Evolutionary conservation across 768 basidiomycete genomes (phyloP).

Genomic region (Pleurotus cornucopiae): DNA sequence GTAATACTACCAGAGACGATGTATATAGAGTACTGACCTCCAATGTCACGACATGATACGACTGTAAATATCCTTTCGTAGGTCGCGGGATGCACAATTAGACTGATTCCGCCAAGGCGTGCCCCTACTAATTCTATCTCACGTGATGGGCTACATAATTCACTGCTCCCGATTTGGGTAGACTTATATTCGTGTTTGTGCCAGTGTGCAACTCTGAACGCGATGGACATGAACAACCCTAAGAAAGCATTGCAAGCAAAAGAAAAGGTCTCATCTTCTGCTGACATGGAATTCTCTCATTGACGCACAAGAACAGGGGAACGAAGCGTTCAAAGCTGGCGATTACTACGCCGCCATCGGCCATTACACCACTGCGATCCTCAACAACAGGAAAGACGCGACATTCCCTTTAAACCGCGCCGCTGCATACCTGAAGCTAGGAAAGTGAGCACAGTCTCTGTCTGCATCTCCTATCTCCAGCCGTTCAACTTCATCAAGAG

Average conservation of each 20-base stretch:
- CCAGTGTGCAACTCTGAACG: too few relatives aligned
- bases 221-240: background rate
- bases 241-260: constrained; percentile 1
- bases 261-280: background rate
- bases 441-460: constrained; percentile 66
- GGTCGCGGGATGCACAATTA: too few relatives aligned
- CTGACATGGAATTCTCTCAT: background rate
- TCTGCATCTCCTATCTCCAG: constrained; percentile 9
- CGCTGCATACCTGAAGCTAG: constrained; percentile 89
- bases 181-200: too few relatives aligned
- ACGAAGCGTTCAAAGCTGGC: constrained; percentile 77
- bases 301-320: constrained; percentile 55
- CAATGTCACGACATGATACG: too few relatives aligned
- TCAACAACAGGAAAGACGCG: constrained; percentile 66
- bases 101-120: too few relatives aligned
- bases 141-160: too few relatives aligned
- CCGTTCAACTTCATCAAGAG: constrained; percentile 10
- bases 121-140: too few relatives aligned
- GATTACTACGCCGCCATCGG: constrained; percentile 80
- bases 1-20: too few relatives aligned
- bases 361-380: constrained; percentile 78
- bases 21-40: too few relatives aligned
- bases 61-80: too few relatives aligned
- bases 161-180: too few relatives aligned
- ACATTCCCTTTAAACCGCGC: constrained; percentile 86